A percentile compares a stretch with the other conserved stretches of the same genome.
These are phyloP conservation scores for Ganoderma sinense DNA, from an alignment of 1,284 basidiomycete genomes.

Conservation along the genomic window DNA sequence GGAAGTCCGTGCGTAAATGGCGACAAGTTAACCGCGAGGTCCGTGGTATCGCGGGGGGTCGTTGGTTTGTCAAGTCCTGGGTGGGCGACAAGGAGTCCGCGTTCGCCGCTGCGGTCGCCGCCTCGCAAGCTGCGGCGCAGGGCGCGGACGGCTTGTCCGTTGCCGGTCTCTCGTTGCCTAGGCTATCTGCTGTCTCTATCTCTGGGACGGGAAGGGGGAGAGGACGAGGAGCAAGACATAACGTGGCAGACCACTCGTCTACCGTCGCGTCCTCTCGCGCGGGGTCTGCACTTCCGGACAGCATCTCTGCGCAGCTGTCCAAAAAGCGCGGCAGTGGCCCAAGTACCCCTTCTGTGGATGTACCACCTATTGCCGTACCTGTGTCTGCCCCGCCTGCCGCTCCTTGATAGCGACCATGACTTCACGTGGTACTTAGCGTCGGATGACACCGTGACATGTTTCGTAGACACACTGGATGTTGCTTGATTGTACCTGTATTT, in stretches of 20 bases:
- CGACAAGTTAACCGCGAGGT: constrained; percentile 76
- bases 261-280: constrained; percentile 28
- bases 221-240: constrained; percentile 24
- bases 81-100: constrained; percentile 82
- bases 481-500: not conserved
- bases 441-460: not conserved
- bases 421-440: not conserved
- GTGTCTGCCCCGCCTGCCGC: constrained; percentile 21
- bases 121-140: constrained; percentile 30
- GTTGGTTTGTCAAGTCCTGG: constrained; percentile 80
- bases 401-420: not conserved
- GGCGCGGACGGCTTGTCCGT: constrained; percentile 24
- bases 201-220: constrained; percentile 26
- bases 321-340: constrained; percentile 28
- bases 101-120: constrained; percentile 47
- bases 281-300: constrained; percentile 28
- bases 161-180: constrained; percentile 29
- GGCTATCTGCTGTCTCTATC: constrained; percentile 27
- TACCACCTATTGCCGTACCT: constrained; percentile 16
- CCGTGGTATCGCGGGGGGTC: constrained; percentile 78
- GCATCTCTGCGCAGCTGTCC: constrained; percentile 27
- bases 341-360: constrained; percentile 25
- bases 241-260: constrained; percentile 19
- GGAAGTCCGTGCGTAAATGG: constrained; percentile 71
- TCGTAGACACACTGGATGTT: constrained; percentile 3